A percentile compares a stretch with the other conserved stretches of the same genome.
Conservation (phyloP, 2,329 filamentous ascomycete species). For the Ascocoryne sarcoides region DNA sequence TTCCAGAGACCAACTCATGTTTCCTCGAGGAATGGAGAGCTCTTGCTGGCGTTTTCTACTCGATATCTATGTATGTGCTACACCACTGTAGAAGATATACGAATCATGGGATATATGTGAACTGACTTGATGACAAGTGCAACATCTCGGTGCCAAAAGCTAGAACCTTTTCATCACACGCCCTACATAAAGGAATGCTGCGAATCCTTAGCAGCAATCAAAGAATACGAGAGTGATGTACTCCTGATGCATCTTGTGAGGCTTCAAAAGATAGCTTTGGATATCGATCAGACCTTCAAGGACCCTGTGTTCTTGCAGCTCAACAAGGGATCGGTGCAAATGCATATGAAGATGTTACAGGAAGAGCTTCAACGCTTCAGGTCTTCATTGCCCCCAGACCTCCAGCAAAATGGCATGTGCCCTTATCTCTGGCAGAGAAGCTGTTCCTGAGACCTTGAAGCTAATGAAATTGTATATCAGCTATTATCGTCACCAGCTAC, state of each 20-base stretch:
- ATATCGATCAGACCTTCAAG: neutral
- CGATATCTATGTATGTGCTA: constrained; percentile 7
- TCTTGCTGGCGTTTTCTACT: constrained; percentile 3
- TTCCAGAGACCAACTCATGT: neutral
- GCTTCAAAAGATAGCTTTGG: constrained; percentile 3
- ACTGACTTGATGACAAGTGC: constrained; percentile 2
- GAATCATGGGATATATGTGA: no score
- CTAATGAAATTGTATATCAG: neutral
- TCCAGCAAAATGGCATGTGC: neutral
- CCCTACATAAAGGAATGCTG: constrained; percentile 8
- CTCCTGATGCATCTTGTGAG: constrained; percentile 3
- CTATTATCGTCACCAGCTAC: neutral
- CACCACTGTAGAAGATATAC: neutral
- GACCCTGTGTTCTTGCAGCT: neutral
- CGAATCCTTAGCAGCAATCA: neutral
- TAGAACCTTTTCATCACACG: constrained; percentile 7
- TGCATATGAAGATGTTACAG: neutral
- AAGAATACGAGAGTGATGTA: constrained; percentile 7
- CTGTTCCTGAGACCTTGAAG: neutral
- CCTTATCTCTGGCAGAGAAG: neutral
- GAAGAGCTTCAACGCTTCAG: neutral
- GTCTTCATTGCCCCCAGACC: neutral
- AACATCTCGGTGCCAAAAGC: constrained; percentile 4
- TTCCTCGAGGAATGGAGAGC: constrained; percentile 10
- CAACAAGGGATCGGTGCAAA: neutral